phyloP scores from a whole-genome alignment of 148 eudicot species.

The Cornus florida region DNA sequence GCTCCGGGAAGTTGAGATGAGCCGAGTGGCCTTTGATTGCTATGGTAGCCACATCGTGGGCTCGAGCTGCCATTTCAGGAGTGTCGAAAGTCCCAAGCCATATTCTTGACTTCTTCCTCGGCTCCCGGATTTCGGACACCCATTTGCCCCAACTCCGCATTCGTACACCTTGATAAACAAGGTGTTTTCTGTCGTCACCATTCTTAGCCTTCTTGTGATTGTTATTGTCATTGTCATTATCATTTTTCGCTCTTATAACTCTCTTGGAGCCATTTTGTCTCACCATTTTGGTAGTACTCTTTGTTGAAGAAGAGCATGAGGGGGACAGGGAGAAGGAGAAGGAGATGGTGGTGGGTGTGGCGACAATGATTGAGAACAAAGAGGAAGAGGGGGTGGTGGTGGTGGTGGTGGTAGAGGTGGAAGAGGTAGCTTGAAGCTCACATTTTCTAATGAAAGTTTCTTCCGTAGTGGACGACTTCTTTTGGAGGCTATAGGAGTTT shows the following conservation, averaged over 20 bases:
- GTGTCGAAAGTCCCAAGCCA: slow-evolving; percentile 56
- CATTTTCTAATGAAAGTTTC: too few relatives aligned
- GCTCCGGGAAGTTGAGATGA: slow-evolving; percentile 42
- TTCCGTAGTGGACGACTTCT: background rate
- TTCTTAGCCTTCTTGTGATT: background rate
- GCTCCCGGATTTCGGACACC: slow-evolving; percentile 58
- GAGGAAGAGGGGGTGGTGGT: background rate
- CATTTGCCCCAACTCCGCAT: slow-evolving; percentile 57
- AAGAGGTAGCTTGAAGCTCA: background rate
- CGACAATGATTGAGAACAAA: background rate
- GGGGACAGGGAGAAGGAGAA: background rate
- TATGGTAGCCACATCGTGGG: slow-evolving; percentile 55
- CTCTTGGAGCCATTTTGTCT: background rate
- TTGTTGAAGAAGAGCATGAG: too few relatives aligned
- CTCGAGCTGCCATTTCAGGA: slow-evolving; percentile 60
- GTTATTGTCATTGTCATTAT: background rate
- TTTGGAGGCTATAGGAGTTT: too few relatives aligned
- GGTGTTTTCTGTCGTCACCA: slow-evolving; percentile 20
- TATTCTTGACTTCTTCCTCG: slow-evolving; percentile 50
- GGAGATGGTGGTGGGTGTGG: background rate
- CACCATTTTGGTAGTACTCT: background rate
- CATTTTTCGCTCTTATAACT: background rate
- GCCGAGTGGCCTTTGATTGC: slow-evolving; percentile 45
- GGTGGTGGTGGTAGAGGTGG: too few relatives aligned
- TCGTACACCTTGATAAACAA: slow-evolving; percentile 44